These are phyloP conservation scores for apple (Malus domestica) DNA, from an alignment of 306 rosid genomes.

Conservation along the genomic window DNA sequence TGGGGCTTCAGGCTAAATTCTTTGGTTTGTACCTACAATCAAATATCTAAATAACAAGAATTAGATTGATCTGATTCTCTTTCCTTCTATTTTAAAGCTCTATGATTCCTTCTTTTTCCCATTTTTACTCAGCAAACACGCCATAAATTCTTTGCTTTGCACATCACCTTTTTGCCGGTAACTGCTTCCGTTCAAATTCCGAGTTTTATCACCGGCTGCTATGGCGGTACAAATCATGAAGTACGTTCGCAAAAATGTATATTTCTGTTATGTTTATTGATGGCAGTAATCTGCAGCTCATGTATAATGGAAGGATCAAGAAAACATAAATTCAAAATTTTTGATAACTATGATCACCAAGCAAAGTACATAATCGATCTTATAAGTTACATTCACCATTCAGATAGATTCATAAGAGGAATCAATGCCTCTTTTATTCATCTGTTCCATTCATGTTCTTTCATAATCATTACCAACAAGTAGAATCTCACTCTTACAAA, in stretches of 20 bases:
- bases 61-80: too few species aligned
- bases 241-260: background rate
- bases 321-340: background rate
- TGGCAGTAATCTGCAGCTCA: background rate
- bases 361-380: background rate
- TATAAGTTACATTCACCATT: background rate
- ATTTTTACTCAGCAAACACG: background rate
- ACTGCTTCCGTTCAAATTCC: background rate
- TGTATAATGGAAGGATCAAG: background rate
- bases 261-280: background rate
- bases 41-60: too few species aligned
- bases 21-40: background rate
- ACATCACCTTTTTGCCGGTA: background rate
- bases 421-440: background rate
- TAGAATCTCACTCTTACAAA: slow-evolving; percentile 12
- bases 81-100: too few species aligned
- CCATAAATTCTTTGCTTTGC: background rate
- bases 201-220: background rate
- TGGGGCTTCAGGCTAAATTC: background rate
- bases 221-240: background rate
- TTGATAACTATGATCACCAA: background rate
- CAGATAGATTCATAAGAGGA: background rate
- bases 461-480: slow-evolving; percentile 9
- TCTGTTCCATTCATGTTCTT: background rate
- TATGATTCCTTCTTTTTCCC: too few species aligned